phyloP scores from a whole-genome alignment of 495 filamentous ascomycete species.

The Chlorociboria aeruginascens region DNA sequence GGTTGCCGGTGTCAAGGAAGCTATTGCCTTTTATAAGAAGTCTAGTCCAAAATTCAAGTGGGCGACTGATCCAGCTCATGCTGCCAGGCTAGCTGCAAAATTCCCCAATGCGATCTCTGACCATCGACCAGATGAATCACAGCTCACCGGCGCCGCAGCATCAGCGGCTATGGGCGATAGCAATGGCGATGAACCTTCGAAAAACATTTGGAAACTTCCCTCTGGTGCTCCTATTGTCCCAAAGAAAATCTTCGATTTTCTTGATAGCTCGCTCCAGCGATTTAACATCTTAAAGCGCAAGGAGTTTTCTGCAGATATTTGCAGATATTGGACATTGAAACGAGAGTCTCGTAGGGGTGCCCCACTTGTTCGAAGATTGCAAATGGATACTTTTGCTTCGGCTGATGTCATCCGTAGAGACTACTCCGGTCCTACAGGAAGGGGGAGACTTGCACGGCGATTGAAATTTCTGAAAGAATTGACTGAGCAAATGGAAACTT shows the following conservation, averaged over 20 bases:
- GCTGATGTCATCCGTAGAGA: conserved; percentile 93
- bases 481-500: conserved; percentile 59
- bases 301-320: conserved; percentile 83
- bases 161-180: conserved; percentile 56
- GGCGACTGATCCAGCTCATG: conserved; percentile 82
- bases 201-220: conserved; percentile 81
- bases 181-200: conserved; percentile 51
- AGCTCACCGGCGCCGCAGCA: conserved; percentile 39
- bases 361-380: conserved; percentile 79
- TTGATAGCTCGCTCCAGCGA: conserved; percentile 64
- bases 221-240: conserved; percentile 94
- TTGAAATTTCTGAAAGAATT: conserved; percentile 79
- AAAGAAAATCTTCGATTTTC: conserved; percentile 64
- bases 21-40: conserved; percentile 67
- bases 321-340: conserved; percentile 97
- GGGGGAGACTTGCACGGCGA: conserved; percentile 61
- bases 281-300: conserved; percentile 78
- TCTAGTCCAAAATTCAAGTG: conserved; percentile 78
- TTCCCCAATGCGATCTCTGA: conserved; percentile 48
- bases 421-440: conserved; percentile 74
- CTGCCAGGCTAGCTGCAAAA: conserved; percentile 61
- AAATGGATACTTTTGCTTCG: conserved; percentile 88
- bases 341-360: conserved; percentile 85
- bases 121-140: conserved; percentile 42
- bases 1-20: conserved; percentile 32